These are phyloP conservation scores for Periconia sp. DNA, from an alignment of 2,329 filamentous ascomycete genomes.

Conservation along the genomic window DNA sequence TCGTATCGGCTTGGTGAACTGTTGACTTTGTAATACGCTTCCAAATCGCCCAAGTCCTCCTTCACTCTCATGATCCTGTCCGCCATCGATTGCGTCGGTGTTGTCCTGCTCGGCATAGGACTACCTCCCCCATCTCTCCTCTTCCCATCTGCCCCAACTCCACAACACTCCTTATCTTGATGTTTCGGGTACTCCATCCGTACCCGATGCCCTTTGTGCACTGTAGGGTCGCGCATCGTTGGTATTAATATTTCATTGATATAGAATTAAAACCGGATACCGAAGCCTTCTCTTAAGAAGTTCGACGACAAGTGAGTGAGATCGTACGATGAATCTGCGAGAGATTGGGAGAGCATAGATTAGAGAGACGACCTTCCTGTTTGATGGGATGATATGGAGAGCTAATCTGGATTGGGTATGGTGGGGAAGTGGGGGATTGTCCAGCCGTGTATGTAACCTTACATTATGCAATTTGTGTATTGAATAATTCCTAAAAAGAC, in stretches of 20 bases:
- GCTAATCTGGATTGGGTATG: too few relatives aligned
- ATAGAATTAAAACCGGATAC: neutral
- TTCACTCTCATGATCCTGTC: conserved; percentile 35
- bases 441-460: too few relatives aligned
- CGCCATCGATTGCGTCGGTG: neutral
- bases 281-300: too few relatives aligned
- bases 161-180: neutral
- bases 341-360: neutral
- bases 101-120: neutral
- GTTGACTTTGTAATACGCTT: conserved; percentile 53
- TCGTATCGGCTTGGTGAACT: conserved; percentile 47
- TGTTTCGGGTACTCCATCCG: neutral
- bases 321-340: neutral
- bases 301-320: too few relatives aligned
- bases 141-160: neutral
- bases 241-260: neutral
- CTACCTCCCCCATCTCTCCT: neutral
- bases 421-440: too few relatives aligned
- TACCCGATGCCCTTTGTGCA: neutral
- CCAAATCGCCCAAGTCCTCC: conserved; percentile 52
- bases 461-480: too few relatives aligned
- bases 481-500: too few relatives aligned
- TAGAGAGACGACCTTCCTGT: too few relatives aligned
- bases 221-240: neutral
- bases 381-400: too few relatives aligned